phyloP scores from a whole-genome alignment of 805 yeast species.

The Kodamaea sagamina region DNA sequence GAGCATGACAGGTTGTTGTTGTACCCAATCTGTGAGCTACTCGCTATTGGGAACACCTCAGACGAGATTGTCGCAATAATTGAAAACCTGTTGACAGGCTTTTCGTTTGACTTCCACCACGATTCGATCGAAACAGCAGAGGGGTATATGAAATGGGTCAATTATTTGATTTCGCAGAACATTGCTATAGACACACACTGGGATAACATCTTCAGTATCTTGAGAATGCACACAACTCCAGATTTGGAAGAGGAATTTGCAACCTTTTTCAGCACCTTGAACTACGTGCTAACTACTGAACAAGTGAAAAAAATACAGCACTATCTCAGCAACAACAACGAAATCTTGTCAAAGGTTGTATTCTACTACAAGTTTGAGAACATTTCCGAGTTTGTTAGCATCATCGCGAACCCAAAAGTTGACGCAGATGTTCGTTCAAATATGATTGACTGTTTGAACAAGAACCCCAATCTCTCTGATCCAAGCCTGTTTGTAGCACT shows the following conservation, averaged over 20 bases:
- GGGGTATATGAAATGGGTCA: conserved; percentile 29
- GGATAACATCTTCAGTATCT: conserved; percentile 21
- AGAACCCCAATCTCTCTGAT: conserved; percentile 10
- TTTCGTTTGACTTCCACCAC: conserved; percentile 33
- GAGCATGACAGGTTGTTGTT: background rate
- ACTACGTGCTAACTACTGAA: background rate
- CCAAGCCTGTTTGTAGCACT: conserved; percentile 24
- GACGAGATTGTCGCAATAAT: background rate
- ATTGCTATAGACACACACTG: conserved; percentile 15
- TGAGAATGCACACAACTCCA: conserved; percentile 19
- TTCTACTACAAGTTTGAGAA: conserved; percentile 22
- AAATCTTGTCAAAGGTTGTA: conserved; percentile 39
- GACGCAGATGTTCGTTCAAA: conserved; percentile 31
- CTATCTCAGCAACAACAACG: conserved; percentile 43
- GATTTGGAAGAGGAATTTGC: conserved; percentile 32
- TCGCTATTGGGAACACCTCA: background rate
- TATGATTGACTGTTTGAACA: conserved; percentile 26
- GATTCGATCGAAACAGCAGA: conserved; percentile 40
- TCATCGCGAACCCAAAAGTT: conserved; percentile 23
- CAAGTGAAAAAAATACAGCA: conserved; percentile 33
- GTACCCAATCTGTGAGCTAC: conserved; percentile 13
- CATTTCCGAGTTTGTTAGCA: conserved; percentile 22
- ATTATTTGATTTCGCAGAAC: conserved; percentile 8
- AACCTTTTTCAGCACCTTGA: conserved; percentile 20
- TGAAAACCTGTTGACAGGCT: background rate